Evolutionary conservation across 139 green algal species (phyloP), one percentile per base, ranked within the genome.

Genomic region (Gonium pectorale): DNA sequence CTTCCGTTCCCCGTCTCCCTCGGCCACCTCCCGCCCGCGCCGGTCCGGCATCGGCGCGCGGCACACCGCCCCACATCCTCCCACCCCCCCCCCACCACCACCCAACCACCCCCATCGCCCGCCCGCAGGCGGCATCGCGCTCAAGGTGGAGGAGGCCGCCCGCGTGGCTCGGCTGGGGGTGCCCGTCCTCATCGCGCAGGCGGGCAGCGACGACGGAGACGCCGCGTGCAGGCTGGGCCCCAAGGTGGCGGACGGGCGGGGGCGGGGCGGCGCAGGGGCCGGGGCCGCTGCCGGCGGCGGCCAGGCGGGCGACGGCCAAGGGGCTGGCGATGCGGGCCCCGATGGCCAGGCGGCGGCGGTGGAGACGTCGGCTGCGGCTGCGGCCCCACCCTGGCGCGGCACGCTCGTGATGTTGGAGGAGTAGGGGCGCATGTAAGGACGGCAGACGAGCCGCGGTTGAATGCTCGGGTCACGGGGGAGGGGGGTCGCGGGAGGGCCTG

Each of bases 101-200:
- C 66, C 44, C 17, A 43, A 3, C 35, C 9, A 41, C 26, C 41
- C 27, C 29, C 35, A 5, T 22, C 49, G 13, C 35, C 64, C 13
- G 7, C 3, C 26, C 43, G 33, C 92, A 63, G 92, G 92, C 38
- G 93, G 93, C 41, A 93, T 96, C 13, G 80, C 74, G 2, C 79
- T 72, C 9, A 96, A 96, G 73, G 83, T 96, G 6, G 40, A 86
- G 38, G 92, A 95, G 66, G 92, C 90, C 35, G 92, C 86, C 7
- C 77, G 70, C 2, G 86, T 95, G 15, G 93, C 82, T 1, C 56
- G 63, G 31, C 40, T 78, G 27, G 92, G 90, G 11, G 79, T 86
- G 2, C 80, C 90, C 15, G 93, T 96, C 4, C 35, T 93, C 6
- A 93, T 96, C 33, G 89, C 85, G 5, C 38, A 87, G 67, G 91